Evolutionary conservation across 2,329 filamentous ascomycete genomes (phyloP), one percentile per base, ranked within the genome.

Genomic region (Cladophialophora immunda): DNA sequence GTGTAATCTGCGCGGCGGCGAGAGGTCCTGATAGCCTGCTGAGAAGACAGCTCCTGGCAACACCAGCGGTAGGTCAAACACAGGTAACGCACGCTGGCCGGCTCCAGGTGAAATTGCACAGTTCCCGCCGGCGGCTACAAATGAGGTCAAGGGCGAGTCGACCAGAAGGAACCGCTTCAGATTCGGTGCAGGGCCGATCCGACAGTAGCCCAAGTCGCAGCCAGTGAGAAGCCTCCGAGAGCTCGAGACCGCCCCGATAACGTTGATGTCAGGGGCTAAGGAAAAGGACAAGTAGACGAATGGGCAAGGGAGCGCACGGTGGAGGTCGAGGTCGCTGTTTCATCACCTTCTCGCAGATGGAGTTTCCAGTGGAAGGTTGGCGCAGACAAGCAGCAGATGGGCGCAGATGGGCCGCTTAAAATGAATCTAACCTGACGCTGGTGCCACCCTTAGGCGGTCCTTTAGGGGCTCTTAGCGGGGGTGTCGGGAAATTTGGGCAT

Each of bases 401-500:
- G 58, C 53, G 38, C 38, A 41, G 38, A 50, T 50, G 45, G 45
- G 58, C 53, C 11, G 53, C 54, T 34, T 63, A 61, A 57, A 47
- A 36, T 15, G 30, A 27, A 45, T 64, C 52, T 59, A 67, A 56
- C 58, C 57, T 65, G 58, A 41, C 54, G 63, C 63, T 56, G 60
- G 65, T 34, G 56, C 57, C n/a, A 41, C 38, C 17, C 17, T 19
- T 41, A 61, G 45, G 45, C 45, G 45, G 22, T 50, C 19, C 45
- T 25, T 22, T 50, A 50, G 19, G 22, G 19, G 45, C 58, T 58
- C 62, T 56, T 56, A 67, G 67, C 53, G 50, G 59, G 58, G 19
- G 47, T 36, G 17, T 70, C 65, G 68, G 68, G 68, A 68, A 68
- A 70, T 68, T 70, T 70, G 68, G 68, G 59, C 65, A 47, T 62